A percentile compares a stretch with the other conserved stretches of the same genome.
Evolutionary conservation across 331 rosid species (phyloP).

Genomic region (Malus hybrid): DNA sequence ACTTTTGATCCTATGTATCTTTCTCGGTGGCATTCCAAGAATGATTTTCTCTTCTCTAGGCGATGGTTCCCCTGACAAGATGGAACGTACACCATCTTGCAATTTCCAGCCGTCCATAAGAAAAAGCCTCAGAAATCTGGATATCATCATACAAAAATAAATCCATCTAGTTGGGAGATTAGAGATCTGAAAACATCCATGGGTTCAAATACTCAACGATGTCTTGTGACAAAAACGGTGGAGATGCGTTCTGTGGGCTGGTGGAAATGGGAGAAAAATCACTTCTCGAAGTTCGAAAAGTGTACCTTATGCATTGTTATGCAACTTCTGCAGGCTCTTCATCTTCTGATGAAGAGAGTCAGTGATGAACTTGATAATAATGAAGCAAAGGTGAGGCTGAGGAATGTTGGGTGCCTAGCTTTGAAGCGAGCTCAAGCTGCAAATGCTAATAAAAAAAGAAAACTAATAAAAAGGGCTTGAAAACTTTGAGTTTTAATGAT

Average conservation of each 20-base stretch:
- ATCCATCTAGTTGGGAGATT: slow-evolving; percentile 92
- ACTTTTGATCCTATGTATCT: slow-evolving; percentile 78
- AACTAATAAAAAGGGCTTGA: no score
- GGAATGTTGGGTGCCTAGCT: slow-evolving; percentile 28
- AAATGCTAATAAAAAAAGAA: slow-evolving; percentile 43
- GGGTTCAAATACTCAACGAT: slow-evolving; percentile 47
- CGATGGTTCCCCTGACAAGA: slow-evolving; percentile 97
- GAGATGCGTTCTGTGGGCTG: slow-evolving; percentile 70
- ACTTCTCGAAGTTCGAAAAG: slow-evolving; percentile 64
- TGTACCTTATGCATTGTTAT: slow-evolving; percentile 74
- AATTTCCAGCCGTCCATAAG: slow-evolving; percentile 66
- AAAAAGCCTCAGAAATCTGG: slow-evolving; percentile 74
- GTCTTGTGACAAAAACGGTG: slow-evolving; percentile 80
- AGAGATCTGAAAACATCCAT: slow-evolving; percentile 49
- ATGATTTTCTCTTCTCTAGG: slow-evolving; percentile 87
- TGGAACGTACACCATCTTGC: slow-evolving; percentile 94
- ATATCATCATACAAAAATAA: slow-evolving; percentile 65
- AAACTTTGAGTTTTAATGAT: no score
- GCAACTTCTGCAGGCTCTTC: slow-evolving; percentile 69
- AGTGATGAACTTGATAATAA: slow-evolving; percentile 29
- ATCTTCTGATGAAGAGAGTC: slow-evolving; percentile 43
- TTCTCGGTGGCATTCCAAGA: slow-evolving; percentile 75
- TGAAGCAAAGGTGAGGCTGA: slow-evolving; percentile 48
- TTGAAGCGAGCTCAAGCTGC: slow-evolving; percentile 50
- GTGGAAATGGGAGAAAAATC: slow-evolving; percentile 60